Percentiles rank a stretch among this genome's conserved stretches.
phyloP scores from a whole-genome alignment of 345 rosid species.

The Aquilaria sinensis region DNA sequence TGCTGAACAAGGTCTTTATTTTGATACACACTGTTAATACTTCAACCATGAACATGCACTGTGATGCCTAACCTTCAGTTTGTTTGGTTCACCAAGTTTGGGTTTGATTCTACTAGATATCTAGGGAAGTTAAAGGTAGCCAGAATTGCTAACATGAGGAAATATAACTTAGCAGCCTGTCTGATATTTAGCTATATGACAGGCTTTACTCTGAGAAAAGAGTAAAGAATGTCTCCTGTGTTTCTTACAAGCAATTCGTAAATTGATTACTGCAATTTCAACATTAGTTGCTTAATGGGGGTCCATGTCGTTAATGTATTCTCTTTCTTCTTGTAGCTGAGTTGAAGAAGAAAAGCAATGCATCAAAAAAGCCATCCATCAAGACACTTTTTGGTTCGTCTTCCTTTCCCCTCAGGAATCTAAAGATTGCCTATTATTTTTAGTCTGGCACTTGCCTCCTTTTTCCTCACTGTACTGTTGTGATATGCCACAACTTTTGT shows the following conservation, averaged over 20 bases:
- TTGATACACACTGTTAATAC: too few relatives aligned
- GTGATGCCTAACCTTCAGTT: too few relatives aligned
- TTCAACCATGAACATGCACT: too few relatives aligned
- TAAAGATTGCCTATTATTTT: too few relatives aligned
- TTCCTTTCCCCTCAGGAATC: neutral
- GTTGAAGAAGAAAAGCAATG: constrained; percentile 62
- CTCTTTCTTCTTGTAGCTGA: constrained; percentile 37
- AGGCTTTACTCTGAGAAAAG: neutral
- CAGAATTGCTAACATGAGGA: neutral
- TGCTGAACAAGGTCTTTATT: neutral
- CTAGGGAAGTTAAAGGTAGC: neutral
- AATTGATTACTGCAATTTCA: neutral
- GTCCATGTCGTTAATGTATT: constrained; percentile 3
- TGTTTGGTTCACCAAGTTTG: too few relatives aligned
- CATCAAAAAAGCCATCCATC: constrained; percentile 56
- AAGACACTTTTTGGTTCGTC: constrained; percentile 73
- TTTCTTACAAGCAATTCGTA: neutral
- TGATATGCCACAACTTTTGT: neutral
- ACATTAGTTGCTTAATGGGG: neutral
- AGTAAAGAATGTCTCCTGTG: neutral
- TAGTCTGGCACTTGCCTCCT: too few relatives aligned
- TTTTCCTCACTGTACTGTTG: neutral
- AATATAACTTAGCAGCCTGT: neutral
- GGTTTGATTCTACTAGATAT: too few relatives aligned
- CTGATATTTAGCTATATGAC: neutral